Evolutionary conservation across 2,329 filamentous ascomycete species (phyloP), one percentile per base, ranked within the genome.

Genomic region (Ambrosiella xylebori): DNA sequence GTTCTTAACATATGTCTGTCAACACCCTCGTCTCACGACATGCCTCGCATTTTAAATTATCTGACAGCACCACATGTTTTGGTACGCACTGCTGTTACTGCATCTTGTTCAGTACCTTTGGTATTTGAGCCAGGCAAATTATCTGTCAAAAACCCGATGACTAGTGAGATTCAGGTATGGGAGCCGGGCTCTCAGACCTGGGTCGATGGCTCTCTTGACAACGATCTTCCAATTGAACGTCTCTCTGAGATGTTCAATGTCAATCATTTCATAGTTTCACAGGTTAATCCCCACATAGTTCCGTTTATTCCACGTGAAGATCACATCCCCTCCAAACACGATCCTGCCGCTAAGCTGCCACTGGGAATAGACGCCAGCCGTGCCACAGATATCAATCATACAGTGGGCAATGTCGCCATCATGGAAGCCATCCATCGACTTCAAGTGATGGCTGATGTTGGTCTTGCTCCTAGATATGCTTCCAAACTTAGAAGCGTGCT

Each of bases 171-270:
- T 39, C 78, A 81, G 13, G 84, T 86, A 0, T 96, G 90, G 90
- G 90, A 93, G 64, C 86, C 88, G 12, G 84, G 85, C 2, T 84
- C 87, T 36, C 86, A 89, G 66, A 81, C 81, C 63, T 96, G 88
- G 79, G 95, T 97, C 56, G 91, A 97, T 67, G 91, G 91, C 0
- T 96, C 90, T 0, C 88, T 97, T 19, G 89, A 96, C 67, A 93
- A 93, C 61, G 91, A 97, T 68, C 74, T 97, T 2, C 91, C 91
- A 1, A 95, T 95, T 81, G 88, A 85, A 17, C 81, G 88, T 1
- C 75, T 97, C 13, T 83, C 89, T 0, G 89, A 95, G 66, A 90
- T 96, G 85, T 95, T 96, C 74, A 95, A 96, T 66, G 90, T 96
- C 67, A 96, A 96, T 66, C 91, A 96, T 67, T 96, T 96, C 66